Conservation (phyloP, 192 early-diverging fungal species). For the Backusella parvicylindrica region DNA sequence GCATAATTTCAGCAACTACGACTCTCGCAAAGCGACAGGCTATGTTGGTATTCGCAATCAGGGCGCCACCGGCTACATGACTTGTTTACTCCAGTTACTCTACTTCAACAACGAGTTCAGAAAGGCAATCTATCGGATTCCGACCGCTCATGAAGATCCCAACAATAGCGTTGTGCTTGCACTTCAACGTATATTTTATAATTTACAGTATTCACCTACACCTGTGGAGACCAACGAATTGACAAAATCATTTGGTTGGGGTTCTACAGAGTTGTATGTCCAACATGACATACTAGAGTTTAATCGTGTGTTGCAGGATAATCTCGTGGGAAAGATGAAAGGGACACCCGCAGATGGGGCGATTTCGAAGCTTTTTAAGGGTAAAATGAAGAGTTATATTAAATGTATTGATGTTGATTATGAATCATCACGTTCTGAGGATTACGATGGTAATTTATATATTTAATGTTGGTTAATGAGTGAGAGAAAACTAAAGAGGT, state of each 20-base stretch:
- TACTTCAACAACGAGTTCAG: constrained; percentile 95
- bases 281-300: constrained; percentile 99
- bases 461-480: too few species aligned
- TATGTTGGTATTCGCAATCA: constrained; percentile 95
- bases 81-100: constrained; percentile 92
- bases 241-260: constrained; percentile 98
- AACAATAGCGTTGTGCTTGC: constrained; percentile 84
- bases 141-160: constrained; percentile 85
- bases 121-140: constrained; percentile 89
- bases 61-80: constrained; percentile 99
- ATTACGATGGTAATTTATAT: constrained; percentile 77
- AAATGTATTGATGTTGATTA: constrained; percentile 93
- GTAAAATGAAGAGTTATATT: constrained; percentile 97
- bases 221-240: constrained; percentile 90
- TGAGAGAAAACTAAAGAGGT: neutral
- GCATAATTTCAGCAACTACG: constrained; percentile 74
- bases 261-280: constrained; percentile 88
- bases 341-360: constrained; percentile 90
- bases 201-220: constrained; percentile 68
- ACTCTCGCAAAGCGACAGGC: constrained; percentile 87
- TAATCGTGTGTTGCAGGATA: constrained; percentile 95
- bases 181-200: constrained; percentile 93
- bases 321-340: constrained; percentile 97
- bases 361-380: constrained; percentile 85
- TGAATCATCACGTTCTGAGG: constrained; percentile 91